These are phyloP conservation scores for Coemansia sp. DNA, from an alignment of 192 early-diverging fungal genomes.

Conservation along the genomic window DNA sequence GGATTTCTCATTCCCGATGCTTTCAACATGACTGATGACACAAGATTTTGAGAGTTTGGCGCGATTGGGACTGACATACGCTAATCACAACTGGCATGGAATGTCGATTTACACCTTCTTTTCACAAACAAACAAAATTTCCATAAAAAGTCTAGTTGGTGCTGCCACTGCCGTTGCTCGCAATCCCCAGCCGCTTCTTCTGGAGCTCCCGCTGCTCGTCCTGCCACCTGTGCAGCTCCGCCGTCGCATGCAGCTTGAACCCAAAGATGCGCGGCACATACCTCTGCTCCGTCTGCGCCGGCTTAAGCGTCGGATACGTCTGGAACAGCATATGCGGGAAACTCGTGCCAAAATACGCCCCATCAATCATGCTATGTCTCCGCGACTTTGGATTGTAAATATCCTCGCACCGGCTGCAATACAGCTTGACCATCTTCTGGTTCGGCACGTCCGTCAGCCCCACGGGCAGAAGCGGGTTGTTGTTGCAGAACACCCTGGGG, in stretches of 20 bases:
- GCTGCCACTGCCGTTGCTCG: conserved; percentile 1
- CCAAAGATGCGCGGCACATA: conserved; percentile 96
- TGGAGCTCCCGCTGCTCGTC: conserved; percentile 78
- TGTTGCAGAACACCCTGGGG: conserved; percentile 88
- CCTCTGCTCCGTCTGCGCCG: conserved; percentile 72
- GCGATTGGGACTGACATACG: no score
- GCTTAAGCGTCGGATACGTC: conserved; percentile 79
- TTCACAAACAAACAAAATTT: background rate
- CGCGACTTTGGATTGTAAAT: conserved; percentile 91
- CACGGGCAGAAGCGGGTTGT: conserved; percentile 86
- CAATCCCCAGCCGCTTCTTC: conserved; percentile 39
- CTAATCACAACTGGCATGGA: no score
- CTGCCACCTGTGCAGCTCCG: conserved; percentile 89
- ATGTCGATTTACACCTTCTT: no score
- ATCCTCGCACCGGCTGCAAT: conserved; percentile 95
- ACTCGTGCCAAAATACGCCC: conserved; percentile 95
- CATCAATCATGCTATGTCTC: conserved; percentile 83
- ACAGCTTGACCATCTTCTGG: conserved; percentile 86
- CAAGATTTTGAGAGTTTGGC: no score
- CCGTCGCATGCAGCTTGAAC: conserved; percentile 87
- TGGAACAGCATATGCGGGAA: conserved; percentile 97
- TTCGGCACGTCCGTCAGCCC: conserved; percentile 86
- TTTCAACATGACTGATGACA: no score
- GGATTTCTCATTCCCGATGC: background rate
- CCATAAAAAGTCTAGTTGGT: background rate